Evolutionary conservation across 1,284 basidiomycete genomes (phyloP).

Genomic region (Grifola frondosa): DNA sequence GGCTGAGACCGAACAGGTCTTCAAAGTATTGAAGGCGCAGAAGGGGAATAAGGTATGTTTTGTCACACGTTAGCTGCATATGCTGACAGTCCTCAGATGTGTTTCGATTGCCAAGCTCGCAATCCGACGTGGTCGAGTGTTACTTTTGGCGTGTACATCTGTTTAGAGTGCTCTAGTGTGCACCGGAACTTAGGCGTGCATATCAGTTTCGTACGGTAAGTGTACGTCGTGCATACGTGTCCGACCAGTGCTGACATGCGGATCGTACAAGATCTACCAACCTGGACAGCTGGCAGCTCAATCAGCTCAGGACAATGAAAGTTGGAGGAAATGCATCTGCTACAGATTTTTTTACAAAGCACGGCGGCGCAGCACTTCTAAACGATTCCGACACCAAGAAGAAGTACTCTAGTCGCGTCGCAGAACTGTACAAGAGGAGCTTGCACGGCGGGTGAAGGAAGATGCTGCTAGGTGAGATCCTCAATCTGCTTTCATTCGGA

Average conservation of each 20-base stretch:
- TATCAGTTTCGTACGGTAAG: slow-evolving; percentile 94
- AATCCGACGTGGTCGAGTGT: slow-evolving; percentile 99
- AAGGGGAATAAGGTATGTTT: slow-evolving; percentile 84
- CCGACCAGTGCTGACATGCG: slow-evolving; percentile 5
- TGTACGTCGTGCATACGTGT: slow-evolving; percentile 13
- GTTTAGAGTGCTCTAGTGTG: slow-evolving; percentile 93
- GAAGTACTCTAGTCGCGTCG: slow-evolving; percentile 86
- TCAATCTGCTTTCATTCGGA: not conserved
- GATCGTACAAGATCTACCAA: slow-evolving; percentile 80
- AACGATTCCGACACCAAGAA: slow-evolving; percentile 80
- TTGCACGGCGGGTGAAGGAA: slow-evolving; percentile 79
- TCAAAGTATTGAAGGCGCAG: slow-evolving; percentile 75
- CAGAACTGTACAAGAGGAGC: slow-evolving; percentile 92
- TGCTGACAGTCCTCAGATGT: slow-evolving; percentile 56
- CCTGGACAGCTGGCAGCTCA: slow-evolving; percentile 92
- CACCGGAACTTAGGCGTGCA: slow-evolving; percentile 99
- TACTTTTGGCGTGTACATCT: slow-evolving; percentile 97
- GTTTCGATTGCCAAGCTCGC: slow-evolving; percentile 95
- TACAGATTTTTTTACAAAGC: slow-evolving; percentile 86
- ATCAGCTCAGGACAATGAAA: slow-evolving; percentile 95
- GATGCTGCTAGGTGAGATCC: slow-evolving; percentile 66
- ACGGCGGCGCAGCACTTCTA: slow-evolving; percentile 76
- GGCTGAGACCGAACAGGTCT: slow-evolving; percentile 76
- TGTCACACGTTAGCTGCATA: not conserved
- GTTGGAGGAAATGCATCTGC: slow-evolving; percentile 92